Evolutionary conservation across 768 basidiomycete species (phyloP).

Genomic region (Pleurotus platypus): DNA sequence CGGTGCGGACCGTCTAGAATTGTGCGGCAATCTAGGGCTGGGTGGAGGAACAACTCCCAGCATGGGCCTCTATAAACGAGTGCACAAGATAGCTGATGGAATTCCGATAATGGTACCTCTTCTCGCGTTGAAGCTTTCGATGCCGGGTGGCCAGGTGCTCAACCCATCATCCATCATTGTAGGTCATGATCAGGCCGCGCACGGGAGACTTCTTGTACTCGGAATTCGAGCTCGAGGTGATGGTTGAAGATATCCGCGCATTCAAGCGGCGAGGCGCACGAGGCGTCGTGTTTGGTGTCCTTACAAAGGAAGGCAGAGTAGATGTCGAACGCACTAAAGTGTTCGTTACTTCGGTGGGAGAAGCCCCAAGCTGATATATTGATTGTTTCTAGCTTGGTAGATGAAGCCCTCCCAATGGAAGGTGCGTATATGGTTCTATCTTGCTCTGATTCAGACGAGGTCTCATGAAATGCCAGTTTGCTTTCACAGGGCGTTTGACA

Average conservation of each 20-base stretch:
- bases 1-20: constrained; percentile 74
- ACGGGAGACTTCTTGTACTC: constrained; percentile 79
- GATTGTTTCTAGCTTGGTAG: constrained; percentile 40
- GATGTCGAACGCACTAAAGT: constrained; percentile 56
- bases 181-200: constrained; percentile 82
- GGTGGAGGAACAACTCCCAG: constrained; percentile 86
- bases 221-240: constrained; percentile 60
- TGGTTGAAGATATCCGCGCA: constrained; percentile 66
- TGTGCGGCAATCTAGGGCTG: constrained; percentile 64
- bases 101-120: constrained; percentile 64
- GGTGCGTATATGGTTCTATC: constrained; percentile 30
- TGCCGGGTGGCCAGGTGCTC: not conserved
- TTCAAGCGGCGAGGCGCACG: constrained; percentile 57
- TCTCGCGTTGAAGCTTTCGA: not conserved
- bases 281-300: constrained; percentile 66
- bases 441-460: not conserved
- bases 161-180: constrained; percentile 7
- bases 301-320: constrained; percentile 53
- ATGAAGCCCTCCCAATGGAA: constrained; percentile 58
- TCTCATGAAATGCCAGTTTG: constrained; percentile 44
- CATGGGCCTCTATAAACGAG: constrained; percentile 62
- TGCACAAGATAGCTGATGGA: constrained; percentile 44
- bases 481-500: constrained; percentile 79
- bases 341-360: constrained; percentile 25
- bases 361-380: not conserved